Percentiles rank a stretch among this genome's conserved stretches.
Evolutionary conservation across 441 rosid species (phyloP).

Genomic region (Populus hybrid): DNA sequence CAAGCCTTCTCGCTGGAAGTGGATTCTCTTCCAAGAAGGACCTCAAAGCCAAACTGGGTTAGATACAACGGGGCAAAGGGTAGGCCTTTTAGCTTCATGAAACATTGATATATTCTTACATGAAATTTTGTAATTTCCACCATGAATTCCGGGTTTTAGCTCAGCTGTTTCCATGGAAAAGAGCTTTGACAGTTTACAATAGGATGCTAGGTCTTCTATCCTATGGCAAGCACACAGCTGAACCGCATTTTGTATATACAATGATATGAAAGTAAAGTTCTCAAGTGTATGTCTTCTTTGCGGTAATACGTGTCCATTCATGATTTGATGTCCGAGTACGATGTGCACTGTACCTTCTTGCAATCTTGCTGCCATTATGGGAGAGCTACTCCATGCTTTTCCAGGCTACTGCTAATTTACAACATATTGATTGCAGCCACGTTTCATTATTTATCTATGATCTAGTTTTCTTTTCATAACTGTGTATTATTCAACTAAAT

Average conservation of each 20-base stretch:
- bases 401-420: not conserved
- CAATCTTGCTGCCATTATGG: not conserved
- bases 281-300: not conserved
- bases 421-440: too few species aligned
- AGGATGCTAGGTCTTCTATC: not conserved
- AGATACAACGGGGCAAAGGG: not conserved
- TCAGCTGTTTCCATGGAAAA: not conserved
- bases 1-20: constrained; percentile 70
- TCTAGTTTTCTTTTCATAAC: not conserved
- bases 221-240: not conserved
- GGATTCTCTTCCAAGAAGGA: constrained; percentile 38
- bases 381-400: not conserved
- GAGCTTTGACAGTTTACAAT: not conserved
- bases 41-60: constrained; percentile 19
- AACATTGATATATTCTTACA: not conserved
- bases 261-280: not conserved
- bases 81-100: not conserved
- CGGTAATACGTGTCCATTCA: not conserved
- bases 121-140: not conserved
- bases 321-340: not conserved
- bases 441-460: too few species aligned
- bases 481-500: not conserved
- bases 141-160: not conserved
- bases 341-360: not conserved
- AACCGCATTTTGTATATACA: not conserved